Evolutionary conservation across 805 yeast genomes (phyloP), one percentile per base, ranked within the genome.

Genomic region (Candida lessepsii): DNA sequence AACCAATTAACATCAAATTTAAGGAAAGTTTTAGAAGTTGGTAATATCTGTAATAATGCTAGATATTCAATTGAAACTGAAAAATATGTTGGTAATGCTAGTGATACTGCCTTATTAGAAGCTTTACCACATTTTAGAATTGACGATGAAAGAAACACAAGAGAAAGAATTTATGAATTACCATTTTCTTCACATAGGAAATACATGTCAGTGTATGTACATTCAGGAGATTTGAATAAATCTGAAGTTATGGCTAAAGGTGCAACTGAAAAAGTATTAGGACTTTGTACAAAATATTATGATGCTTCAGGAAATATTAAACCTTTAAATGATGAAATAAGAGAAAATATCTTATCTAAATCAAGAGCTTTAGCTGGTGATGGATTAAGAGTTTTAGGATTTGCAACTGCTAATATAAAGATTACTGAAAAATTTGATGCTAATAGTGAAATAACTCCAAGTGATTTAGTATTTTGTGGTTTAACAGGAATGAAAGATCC

Each of bases 401-500:
- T 90, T 63, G 96, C 93, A 4, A 77, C 73, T 46, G 68, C 73
- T 39, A 54, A 50, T 47, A 39, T 52, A 50, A 46, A 69, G 57
- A 44, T 51, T 4, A 51, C 52, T 35, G 65, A 60, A 8, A 53
- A 57, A 28, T 56, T 54, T 3, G 57, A 56, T 19, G 65, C 60
- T 4, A 21, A 44, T 20, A 59, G 52, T 9, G 65, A 57, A 14
- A 50, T 48, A 14, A 73, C 67, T 44, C 84, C 90, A 10, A 52
- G 70, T 0, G 82, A 78, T 19, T 70, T 93, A 50, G 70, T 78
- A 2, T 91, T 91, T 56, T 75, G 86, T 49, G 99, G 99, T 9
- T 65, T 93, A 32, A 73, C 88, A 48, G 98, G 96, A 41, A 89
- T 93, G 96, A 88, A 87, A 53, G 99, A 93, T 64, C 99, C 99